Evolutionary conservation across 805 yeast species (phyloP).

Genomic region (Spathaspora boniae): DNA sequence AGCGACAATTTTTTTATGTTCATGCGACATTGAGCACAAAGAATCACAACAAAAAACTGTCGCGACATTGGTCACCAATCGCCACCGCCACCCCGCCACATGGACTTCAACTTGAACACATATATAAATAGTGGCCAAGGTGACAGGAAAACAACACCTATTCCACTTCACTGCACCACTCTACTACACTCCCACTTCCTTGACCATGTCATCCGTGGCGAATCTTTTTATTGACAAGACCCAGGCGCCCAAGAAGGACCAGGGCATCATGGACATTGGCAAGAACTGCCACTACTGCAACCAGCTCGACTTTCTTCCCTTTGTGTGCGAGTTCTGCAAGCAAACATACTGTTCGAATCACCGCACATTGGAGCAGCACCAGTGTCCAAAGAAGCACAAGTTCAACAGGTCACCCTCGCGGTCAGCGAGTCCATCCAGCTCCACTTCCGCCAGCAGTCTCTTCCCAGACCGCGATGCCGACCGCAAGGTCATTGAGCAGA

Average conservation of each 20-base stretch:
- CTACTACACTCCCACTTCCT: too few species aligned
- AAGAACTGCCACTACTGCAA: conserved; percentile 51
- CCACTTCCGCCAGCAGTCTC: conserved; percentile 37
- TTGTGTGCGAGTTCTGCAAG: conserved; percentile 47
- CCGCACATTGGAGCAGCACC: conserved; percentile 31
- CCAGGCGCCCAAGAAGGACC: conserved; percentile 18
- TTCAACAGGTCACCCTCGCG: conserved; percentile 2
- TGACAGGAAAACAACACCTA: too few species aligned
- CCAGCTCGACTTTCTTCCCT: conserved; percentile 57
- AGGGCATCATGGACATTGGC: conserved; percentile 54
- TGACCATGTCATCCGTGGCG: conserved; percentile 4
- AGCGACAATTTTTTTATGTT: conserved; percentile 1
- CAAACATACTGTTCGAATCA: conserved; percentile 50
- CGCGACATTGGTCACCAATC: too few species aligned
- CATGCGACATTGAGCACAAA: too few species aligned
- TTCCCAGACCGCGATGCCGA: conserved; percentile 52
- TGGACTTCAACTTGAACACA: too few species aligned
- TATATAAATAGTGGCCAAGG: too few species aligned
- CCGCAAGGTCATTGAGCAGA: conserved; percentile 30
- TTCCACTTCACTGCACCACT: too few species aligned
- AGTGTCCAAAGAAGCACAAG: conserved; percentile 22
- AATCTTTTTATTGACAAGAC: conserved; percentile 21
- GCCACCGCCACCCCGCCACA: conserved; percentile 16
- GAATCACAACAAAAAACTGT: too few species aligned
- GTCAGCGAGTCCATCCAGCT: not conserved